These are phyloP conservation scores for Colletotrichum navitas DNA, from an alignment of 2,329 filamentous ascomycete genomes.

Conservation along the genomic window DNA sequence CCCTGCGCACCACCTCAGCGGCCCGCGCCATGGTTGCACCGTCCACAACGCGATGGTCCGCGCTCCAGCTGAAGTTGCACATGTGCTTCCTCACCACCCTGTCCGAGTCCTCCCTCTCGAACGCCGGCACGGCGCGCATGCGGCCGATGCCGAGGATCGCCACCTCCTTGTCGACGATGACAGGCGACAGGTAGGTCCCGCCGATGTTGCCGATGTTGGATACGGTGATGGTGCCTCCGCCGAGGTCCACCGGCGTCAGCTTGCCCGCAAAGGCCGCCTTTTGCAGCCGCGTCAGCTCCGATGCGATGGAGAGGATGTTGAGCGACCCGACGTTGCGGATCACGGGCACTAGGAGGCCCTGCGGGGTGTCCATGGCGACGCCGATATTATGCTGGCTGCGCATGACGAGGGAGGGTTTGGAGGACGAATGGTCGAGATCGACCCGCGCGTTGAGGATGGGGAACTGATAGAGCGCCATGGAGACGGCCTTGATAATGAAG, in stretches of 20 bases:
- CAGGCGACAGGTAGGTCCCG: slow-evolving; percentile 89
- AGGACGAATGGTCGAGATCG: slow-evolving; percentile 62
- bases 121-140: slow-evolving; percentile 84
- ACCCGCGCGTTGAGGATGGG: slow-evolving; percentile 91
- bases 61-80: slow-evolving; percentile 95
- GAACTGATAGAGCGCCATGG: slow-evolving; percentile 82
- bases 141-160: slow-evolving; percentile 92
- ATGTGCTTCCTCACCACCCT: slow-evolving; percentile 80
- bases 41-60: slow-evolving; percentile 93
- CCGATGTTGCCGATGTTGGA: slow-evolving; percentile 98
- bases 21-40: slow-evolving; percentile 94
- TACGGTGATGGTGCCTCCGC: slow-evolving; percentile 91
- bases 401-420: slow-evolving; percentile 81
- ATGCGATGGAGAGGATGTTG: slow-evolving; percentile 82
- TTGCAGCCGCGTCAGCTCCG: slow-evolving; percentile 81
- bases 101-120: slow-evolving; percentile 64
- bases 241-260: slow-evolving; percentile 80
- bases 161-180: slow-evolving; percentile 91
- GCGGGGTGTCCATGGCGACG: slow-evolving; percentile 93
- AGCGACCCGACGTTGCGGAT: slow-evolving; percentile 84
- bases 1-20: slow-evolving; percentile 81
- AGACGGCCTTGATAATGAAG: slow-evolving; percentile 96
- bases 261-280: slow-evolving; percentile 79
- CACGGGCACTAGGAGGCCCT: slow-evolving; percentile 90
- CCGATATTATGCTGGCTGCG: slow-evolving; percentile 94